Evolutionary conservation across 345 rosid genomes (phyloP), one percentile per base, ranked within the genome.

Genomic region (Ricinus communis): DNA sequence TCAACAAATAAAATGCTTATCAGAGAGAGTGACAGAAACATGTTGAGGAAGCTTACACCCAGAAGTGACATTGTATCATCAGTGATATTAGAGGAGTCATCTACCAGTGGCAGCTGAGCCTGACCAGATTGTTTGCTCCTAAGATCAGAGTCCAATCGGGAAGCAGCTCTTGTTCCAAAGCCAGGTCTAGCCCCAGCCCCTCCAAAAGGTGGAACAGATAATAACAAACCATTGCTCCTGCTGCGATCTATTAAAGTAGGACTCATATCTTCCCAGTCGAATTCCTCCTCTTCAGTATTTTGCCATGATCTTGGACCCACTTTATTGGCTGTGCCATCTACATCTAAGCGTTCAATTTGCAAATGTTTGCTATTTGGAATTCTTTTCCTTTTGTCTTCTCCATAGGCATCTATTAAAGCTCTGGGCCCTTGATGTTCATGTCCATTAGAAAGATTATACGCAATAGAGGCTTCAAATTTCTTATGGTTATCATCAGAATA

Each of bases 231-330:
- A 81, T 76, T 86, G 62, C 70, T 78, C 82, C 88, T 76, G 72
- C 80, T 76, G 66, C 77, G 85, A 62, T 89, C 94, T 59, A 74
- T 79, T 74, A 88, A 80, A 27, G 96, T 88, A 69, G 97, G 98
- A 85, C 85, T 96, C 99, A 96, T 96, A 77, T 93, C 97, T 81
- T 93, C 97, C 99, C 99, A 96, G 74, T 96, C 93, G 81, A 91
- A 96, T 81, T 96, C 99, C 81, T 96, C 97, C 85, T 93, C 99
- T 75, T 96, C 99, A 66, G 95, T 90, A 80, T 90, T 94, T 87
- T 93, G 98, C 99, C 99, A 96, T 66, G 90, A 85, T 62, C 71
- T 75, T 49, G 93, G 27, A 77, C 84, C 85, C 67, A 80, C 73
- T 80, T 84, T 89, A 79, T 72, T 74, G 56, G 75, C 84, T 59